Evolutionary conservation across 2,329 filamentous ascomycete species (phyloP).

Genomic region (Diplodia seriata): DNA sequence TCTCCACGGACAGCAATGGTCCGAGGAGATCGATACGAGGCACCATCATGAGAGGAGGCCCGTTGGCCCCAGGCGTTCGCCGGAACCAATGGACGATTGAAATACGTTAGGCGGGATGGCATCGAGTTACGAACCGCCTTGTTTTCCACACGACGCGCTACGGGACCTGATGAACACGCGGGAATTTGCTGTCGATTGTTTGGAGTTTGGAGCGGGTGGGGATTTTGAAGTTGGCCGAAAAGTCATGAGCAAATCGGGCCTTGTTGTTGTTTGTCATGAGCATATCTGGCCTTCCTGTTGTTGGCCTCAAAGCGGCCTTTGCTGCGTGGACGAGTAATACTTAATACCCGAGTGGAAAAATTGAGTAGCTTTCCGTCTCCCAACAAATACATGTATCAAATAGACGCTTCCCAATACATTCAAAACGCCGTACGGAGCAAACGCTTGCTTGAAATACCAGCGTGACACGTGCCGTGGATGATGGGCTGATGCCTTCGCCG

Average conservation of each 20-base stretch:
- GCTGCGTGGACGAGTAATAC: conserved; percentile 1
- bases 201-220: conserved; percentile 11
- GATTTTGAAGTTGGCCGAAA: neutral
- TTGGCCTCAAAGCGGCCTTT: neutral
- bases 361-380: neutral
- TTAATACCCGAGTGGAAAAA: conserved; percentile 8
- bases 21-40: conserved; percentile 18
- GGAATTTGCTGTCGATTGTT: neutral
- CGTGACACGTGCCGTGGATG: neutral
- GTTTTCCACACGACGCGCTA: neutral
- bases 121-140: neutral
- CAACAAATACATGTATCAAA: neutral
- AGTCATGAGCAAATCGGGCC: conserved; percentile 8
- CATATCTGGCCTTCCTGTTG: neutral
- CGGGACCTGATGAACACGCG: neutral
- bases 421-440: neutral
- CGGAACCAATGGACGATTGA: conserved; percentile 24
- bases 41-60: conserved; percentile 9
- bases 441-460: neutral
- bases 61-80: conserved; percentile 13
- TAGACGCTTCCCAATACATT: neutral
- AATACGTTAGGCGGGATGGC: neutral
- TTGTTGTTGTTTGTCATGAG: neutral
- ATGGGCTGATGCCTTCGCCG: neutral
- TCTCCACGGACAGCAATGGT: neutral